These are phyloP conservation scores for Populus simonii DNA, from an alignment of 345 rosid species.

Conservation along the genomic window DNA sequence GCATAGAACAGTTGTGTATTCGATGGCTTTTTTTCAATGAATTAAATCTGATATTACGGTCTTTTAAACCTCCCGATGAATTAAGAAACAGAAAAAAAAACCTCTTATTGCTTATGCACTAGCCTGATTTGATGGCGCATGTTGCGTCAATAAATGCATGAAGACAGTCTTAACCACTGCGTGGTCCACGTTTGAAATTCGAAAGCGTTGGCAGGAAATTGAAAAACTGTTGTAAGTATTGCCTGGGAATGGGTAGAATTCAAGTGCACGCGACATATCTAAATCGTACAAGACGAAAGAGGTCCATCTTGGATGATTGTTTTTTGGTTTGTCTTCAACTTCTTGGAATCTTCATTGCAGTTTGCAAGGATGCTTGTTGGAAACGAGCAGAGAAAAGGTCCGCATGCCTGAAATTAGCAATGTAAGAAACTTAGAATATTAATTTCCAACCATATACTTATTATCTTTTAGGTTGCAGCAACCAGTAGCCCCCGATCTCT, in stretches of 20 bases:
- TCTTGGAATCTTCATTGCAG: conserved; percentile 9
- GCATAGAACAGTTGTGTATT: too few relatives aligned
- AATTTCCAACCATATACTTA: background rate
- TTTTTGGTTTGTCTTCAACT: background rate
- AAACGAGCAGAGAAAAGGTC: background rate
- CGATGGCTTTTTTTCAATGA: too few relatives aligned
- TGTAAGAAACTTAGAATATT: background rate
- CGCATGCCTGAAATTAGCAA: background rate
- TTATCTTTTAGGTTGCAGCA: background rate
- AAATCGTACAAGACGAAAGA: background rate
- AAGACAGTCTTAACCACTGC: background rate
- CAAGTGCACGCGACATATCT: background rate
- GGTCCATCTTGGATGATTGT: background rate
- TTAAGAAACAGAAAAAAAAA: background rate
- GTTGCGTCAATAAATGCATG: background rate
- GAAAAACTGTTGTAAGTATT: background rate
- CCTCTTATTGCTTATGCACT: background rate
- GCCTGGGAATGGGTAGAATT: background rate
- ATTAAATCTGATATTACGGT: too few relatives aligned
- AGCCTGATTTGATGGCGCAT: background rate
- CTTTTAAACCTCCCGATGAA: too few relatives aligned
- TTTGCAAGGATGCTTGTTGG: conserved; percentile 3
- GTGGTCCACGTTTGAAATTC: background rate
- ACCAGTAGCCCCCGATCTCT: background rate
- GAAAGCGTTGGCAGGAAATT: background rate